Evolutionary conservation across 2,329 filamentous ascomycete genomes (phyloP), one percentile per base, ranked within the genome.

Genomic region (Tolypocladium ovalisporum): DNA sequence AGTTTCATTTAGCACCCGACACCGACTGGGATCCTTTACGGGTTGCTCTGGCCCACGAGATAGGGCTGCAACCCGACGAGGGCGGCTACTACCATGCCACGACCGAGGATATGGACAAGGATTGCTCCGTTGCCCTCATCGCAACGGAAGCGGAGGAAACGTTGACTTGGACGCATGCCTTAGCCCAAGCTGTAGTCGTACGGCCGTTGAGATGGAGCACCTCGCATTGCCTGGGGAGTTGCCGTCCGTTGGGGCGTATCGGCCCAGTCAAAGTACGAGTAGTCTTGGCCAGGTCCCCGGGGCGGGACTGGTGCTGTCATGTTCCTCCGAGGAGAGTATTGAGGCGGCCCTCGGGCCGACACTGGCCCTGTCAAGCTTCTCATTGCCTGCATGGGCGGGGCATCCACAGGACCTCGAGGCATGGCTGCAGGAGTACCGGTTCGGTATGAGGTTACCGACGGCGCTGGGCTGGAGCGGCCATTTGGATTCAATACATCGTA

Each of bases 261-360:
- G 19, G 29, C 6, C 19, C 29, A 3, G 29, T 52, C 47, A 34
- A 35, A 19, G 29, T 52, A 35, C n/a, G 22, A 19, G 29, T 52
- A 35, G 29, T 35, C 24, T 22, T 68, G 69, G 29, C 65, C 64
- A 44, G 63, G 62, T 42, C 63, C 65, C 51, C 69, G 65, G 34
- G 65, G 62, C 17, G 71, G 69, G 56, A 73, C 63, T 4, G 75
- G 74, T 4, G 72, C 74, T 27, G 77, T 79, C 71, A 79, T 72
- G 57, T 75, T 78, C 54, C 78, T 71, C 60, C 72, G 72, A 1
- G 75, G 74, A 34, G 71, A 64, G 40, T 70, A 68, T 15, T 68
- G 70, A 42, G 68, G 70, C 42, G 68, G 69, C 39, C 66, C 70
- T 32, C 70, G 62, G 12, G 66, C 63, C 32, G 70, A 66, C 17